Evolutionary conservation across 768 basidiomycete genomes (phyloP), one percentile per base, ranked within the genome.

Genomic region (Leccinum subgranulosum): DNA sequence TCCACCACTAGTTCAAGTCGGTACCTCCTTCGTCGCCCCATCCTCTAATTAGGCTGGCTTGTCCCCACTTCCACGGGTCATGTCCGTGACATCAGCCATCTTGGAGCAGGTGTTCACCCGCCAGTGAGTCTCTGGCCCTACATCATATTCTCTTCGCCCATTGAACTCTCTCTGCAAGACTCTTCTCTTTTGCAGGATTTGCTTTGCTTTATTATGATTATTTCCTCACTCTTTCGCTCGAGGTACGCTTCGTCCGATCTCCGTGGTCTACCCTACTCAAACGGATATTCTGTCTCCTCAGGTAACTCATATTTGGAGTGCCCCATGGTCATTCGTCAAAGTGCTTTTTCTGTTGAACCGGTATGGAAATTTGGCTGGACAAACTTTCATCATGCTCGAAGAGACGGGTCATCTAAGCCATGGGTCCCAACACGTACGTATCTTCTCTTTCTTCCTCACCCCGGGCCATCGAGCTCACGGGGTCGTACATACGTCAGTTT

Each of bases 161-260:
- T 19, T 21, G 47, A 19, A 66, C 41, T 19, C 19, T 1, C 41
- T 6, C 0, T 9, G 19, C 3, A 28, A 69, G 68, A 47, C 1
- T 29, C 2, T 46, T 41, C 33, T 51, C 60, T 23, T 31, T 68
- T 47, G 49, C 64, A 47, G 71, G 69, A 21, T 43, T 49, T 23
- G 49, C 67, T 17, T 36, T 71, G 3, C 67, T 71, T 6, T 39
- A 63, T 7, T 69, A 70, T 19, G 69, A 71, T 34, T 64, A 69
- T 53, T 12, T 71, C 48, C 49, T 71, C 1, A 73, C 71, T 17
- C 6, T 71, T 41, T 28, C 55, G 12, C 59, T 67, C 55, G 71
- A 73, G 58, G 69, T 67, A 29, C 11, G 64, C 62, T 9, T 49
- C 11, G 12, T 25, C 4, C 17, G 10, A 19, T 27, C 6, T 6